Evolutionary conservation across 495 filamentous ascomycete species (phyloP).

Genomic region (Penicillium flavigenum): DNA sequence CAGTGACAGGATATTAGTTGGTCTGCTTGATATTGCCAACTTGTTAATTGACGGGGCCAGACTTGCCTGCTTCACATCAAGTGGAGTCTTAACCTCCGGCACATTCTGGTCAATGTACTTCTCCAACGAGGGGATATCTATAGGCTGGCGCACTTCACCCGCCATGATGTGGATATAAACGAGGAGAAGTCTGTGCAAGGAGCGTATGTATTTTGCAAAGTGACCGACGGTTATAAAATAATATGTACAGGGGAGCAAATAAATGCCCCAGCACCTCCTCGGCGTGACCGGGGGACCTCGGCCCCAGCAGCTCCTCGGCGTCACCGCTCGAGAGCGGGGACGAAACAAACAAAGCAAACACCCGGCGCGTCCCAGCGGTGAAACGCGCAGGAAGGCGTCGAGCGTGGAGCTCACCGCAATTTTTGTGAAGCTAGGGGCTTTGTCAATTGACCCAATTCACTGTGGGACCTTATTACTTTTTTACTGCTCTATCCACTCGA

Average conservation of each 20-base stretch:
- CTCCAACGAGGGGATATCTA: slow-evolving; percentile 75
- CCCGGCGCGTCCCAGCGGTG: slow-evolving; percentile 36
- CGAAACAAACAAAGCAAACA: slow-evolving; percentile 20
- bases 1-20: background rate
- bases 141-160: slow-evolving; percentile 81
- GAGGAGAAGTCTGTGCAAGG: background rate
- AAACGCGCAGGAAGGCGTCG: slow-evolving; percentile 39
- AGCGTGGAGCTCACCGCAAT: slow-evolving; percentile 26
- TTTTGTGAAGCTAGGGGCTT: slow-evolving; percentile 12
- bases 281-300: slow-evolving; percentile 30
- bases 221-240: background rate
- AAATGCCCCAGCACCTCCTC: slow-evolving; percentile 9
- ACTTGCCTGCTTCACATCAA: slow-evolving; percentile 84
- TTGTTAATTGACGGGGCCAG: background rate
- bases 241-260: slow-evolving; percentile 3
- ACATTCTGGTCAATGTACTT: slow-evolving; percentile 72
- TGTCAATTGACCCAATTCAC: slow-evolving; percentile 5
- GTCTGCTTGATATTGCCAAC: background rate
- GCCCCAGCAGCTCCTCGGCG: slow-evolving; percentile 22
- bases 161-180: slow-evolving; percentile 62
- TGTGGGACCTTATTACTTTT: slow-evolving; percentile 1
- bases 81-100: slow-evolving; percentile 73
- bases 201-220: background rate
- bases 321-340: slow-evolving; percentile 11
- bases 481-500: background rate